Evolutionary conservation across 106 monocot genomes (phyloP).

Genomic region (Apostasia shenzhenica): DNA sequence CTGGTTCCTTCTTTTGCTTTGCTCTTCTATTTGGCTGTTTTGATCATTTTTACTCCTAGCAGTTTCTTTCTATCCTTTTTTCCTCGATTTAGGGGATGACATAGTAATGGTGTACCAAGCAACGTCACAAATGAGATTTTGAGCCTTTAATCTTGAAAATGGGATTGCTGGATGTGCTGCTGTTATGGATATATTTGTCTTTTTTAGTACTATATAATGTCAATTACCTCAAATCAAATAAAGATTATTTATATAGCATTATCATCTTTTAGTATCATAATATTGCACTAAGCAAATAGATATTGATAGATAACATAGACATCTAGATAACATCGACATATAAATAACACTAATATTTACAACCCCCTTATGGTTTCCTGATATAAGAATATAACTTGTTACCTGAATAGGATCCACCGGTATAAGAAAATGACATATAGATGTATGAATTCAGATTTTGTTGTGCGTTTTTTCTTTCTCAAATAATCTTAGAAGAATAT

Average conservation of each 20-base stretch:
- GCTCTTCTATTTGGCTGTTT: neutral
- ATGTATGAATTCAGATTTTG: no score
- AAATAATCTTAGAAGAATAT: no score
- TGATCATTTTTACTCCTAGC: neutral
- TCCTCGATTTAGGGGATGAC: conserved; percentile 8
- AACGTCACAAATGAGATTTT: conserved; percentile 72
- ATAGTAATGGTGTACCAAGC: conserved; percentile 90
- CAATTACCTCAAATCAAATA: no score
- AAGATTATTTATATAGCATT: neutral
- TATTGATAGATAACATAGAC: no score
- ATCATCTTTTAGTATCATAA: neutral
- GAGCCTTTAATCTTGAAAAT: conserved; percentile 80
- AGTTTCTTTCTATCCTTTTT: neutral
- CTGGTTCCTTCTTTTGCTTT: neutral
- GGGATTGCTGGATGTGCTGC: conserved; percentile 58
- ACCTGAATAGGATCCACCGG: no score
- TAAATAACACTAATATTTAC: no score
- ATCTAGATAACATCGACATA: no score
- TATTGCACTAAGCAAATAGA: neutral
- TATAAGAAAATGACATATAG: no score
- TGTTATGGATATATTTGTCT: conserved; percentile 37
- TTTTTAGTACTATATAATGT: no score
- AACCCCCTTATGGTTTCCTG: no score
- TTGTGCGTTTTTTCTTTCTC: no score
- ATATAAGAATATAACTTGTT: no score